Evolutionary conservation across 1,139 yeast genomes (phyloP), one percentile per base, ranked within the genome.

Genomic region (Schwanniomyces etchellsii): DNA sequence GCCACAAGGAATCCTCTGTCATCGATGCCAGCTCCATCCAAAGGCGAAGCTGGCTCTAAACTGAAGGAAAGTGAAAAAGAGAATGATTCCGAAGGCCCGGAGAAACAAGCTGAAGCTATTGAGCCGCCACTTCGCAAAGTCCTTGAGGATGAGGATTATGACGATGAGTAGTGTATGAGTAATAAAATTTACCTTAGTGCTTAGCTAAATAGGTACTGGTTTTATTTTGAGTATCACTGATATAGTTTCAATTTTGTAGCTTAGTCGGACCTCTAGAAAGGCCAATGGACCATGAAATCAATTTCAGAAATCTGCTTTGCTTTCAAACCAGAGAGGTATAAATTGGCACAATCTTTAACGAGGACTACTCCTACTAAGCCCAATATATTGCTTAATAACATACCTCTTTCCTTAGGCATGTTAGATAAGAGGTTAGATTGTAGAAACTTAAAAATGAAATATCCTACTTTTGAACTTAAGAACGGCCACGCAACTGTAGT

Each of bases 131-230:
- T 81, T 51, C 70, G 94, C 47, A 72, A 78, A 43, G 78, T 84
- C 16, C 89, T 81, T 31, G 95, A 83, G 47, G 95, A 84, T 49
- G 89, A 81, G 48, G 74, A 84, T 50, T 84, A 84, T 50, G 95
- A 84, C 50, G 93, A 81, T 35, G 86, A 74, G 24, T 71, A 60
- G 30, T 11, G 17, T 12, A 16, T 15, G 7, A 7, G 21, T 18
- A 18, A 7, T 18, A 18, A 7, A 18, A 7, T 18, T n/a, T n/a
- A n/a, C 10, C 15, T 16, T 24, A 18, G 7, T 18, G 27, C 9
- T 24, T 24, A 24, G 10, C 9, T 24, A n/a, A n/a, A n/a, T n/a
- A n/a, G 21, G 9, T 7, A 18, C n/a, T 18, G 9, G n/a, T 18
- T 18, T 7, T 18, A 18, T 18, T 7, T 18, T 18, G n/a, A 18